Evolutionary conservation across 805 yeast species (phyloP).

Genomic region (Komagataella ulmi): DNA sequence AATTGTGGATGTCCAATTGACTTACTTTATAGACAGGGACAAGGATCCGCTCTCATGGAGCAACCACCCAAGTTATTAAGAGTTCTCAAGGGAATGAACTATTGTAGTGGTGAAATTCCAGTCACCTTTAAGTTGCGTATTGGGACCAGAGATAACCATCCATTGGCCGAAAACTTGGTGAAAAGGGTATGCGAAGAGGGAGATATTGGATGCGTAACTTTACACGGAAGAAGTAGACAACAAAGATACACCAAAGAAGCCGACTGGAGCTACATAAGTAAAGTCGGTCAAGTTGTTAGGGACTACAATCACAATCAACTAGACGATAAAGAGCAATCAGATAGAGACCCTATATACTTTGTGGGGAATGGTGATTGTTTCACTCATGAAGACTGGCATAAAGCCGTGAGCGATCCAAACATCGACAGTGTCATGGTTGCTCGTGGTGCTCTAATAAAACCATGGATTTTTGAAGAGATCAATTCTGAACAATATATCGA

Average conservation of each 20-base stretch:
- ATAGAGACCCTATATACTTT: constrained; percentile 57
- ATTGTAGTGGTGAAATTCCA: constrained; percentile 81
- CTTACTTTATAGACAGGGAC: constrained; percentile 84
- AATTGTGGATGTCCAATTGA: constrained; percentile 98
- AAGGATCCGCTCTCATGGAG: constrained; percentile 88
- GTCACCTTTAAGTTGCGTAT: constrained; percentile 86
- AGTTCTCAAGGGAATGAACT: constrained; percentile 79
- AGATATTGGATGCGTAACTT: constrained; percentile 79
- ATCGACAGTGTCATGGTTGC: constrained; percentile 96
- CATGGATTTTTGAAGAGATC: constrained; percentile 97
- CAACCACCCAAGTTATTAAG: constrained; percentile 73
- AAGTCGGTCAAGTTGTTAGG: constrained; percentile 58
- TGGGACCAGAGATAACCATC: constrained; percentile 76
- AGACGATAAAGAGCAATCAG: constrained; percentile 48
- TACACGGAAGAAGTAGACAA: constrained; percentile 94
- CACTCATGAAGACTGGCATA: constrained; percentile 81
- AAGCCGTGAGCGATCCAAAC: constrained; percentile 46
- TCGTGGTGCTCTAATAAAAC: constrained; percentile 93
- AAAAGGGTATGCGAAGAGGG: constrained; percentile 61
- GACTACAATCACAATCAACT: constrained; percentile 38
- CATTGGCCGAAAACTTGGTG: constrained; percentile 74
- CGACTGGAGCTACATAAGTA: constrained; percentile 80
- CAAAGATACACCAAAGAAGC: constrained; percentile 89
- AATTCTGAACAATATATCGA: constrained; percentile 83
- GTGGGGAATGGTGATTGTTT: constrained; percentile 93